Conservation (phyloP, 306 rosid species). For the Vigna radiata region DNA sequence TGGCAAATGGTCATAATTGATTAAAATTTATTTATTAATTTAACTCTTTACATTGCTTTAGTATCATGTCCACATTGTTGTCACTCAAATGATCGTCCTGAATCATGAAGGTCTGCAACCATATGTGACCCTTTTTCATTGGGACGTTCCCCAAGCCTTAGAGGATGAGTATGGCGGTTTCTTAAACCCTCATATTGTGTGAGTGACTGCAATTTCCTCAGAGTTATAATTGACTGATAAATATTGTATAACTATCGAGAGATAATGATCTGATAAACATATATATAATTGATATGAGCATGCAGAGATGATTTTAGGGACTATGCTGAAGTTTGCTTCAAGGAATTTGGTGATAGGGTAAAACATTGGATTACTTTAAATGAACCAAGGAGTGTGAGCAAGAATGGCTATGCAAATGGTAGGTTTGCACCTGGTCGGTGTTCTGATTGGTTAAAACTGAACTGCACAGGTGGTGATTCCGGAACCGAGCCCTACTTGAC, state of each 20-base stretch:
- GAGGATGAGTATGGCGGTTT: conserved; percentile 66
- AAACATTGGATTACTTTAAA: conserved; percentile 77
- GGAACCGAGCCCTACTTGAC: conserved; percentile 71
- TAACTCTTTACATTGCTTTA: not conserved
- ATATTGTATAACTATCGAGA: not conserved
- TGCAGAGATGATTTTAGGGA: conserved; percentile 60
- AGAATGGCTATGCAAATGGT: conserved; percentile 58
- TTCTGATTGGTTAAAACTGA: conserved; percentile 56
- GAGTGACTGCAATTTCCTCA: conserved; percentile 40
- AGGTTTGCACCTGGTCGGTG: conserved; percentile 68
- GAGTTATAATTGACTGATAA: conserved; percentile 8
- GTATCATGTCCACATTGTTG: conserved; percentile 3
- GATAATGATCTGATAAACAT: conserved; percentile 19
- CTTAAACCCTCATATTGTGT: conserved; percentile 59
- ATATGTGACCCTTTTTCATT: conserved; percentile 50
- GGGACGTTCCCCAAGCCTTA: conserved; percentile 54
- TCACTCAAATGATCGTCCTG: conserved; percentile 3
- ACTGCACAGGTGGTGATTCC: conserved; percentile 70
- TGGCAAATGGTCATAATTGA: conserved; percentile 55
- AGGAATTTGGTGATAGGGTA: conserved; percentile 71
- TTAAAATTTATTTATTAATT: not conserved
- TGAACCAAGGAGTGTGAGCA: conserved; percentile 58
- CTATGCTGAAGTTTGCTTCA: conserved; percentile 68
- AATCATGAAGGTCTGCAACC: conserved; percentile 48
- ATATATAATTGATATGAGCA: not conserved